Evolutionary conservation across 2,329 filamentous ascomycete species (phyloP).

Genomic region (Raffaelea albimanens): DNA sequence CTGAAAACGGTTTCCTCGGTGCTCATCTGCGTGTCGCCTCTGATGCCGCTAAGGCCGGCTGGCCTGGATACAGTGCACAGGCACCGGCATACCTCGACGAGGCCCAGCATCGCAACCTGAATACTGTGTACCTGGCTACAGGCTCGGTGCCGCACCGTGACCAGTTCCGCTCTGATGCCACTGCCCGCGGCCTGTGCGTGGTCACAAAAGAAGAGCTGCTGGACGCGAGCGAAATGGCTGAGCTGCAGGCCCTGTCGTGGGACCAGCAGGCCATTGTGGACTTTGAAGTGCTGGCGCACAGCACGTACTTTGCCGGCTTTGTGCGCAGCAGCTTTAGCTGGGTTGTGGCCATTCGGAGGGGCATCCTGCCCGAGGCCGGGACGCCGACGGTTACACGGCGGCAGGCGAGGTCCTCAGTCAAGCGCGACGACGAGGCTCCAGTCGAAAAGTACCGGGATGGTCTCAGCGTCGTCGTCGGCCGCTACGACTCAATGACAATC

Average conservation of each 20-base stretch:
- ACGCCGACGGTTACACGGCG: neutral
- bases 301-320: constrained; percentile 9
- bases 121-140: constrained; percentile 27
- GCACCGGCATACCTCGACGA: constrained; percentile 26
- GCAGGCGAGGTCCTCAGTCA: no score
- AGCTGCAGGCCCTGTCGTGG: constrained; percentile 22
- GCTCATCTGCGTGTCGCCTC: constrained; percentile 26
- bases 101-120: constrained; percentile 18
- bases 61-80: constrained; percentile 26
- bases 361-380: neutral
- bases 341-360: constrained; percentile 7
- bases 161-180: constrained; percentile 19
- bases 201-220: constrained; percentile 26
- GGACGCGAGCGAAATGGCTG: constrained; percentile 17
- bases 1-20: constrained; percentile 23
- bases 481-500: constrained; percentile 8
- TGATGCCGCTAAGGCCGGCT: constrained; percentile 22
- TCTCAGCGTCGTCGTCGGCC: constrained; percentile 7
- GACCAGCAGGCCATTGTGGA: constrained; percentile 13
- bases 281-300: constrained; percentile 11
- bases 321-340: constrained; percentile 13
- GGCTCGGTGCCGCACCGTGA: constrained; percentile 21
- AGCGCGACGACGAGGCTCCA: neutral
- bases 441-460: constrained; percentile 10
- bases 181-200: constrained; percentile 18